Conservation (phyloP, 768 basidiomycete genomes). For the Podaxis carcinomalis region DNA sequence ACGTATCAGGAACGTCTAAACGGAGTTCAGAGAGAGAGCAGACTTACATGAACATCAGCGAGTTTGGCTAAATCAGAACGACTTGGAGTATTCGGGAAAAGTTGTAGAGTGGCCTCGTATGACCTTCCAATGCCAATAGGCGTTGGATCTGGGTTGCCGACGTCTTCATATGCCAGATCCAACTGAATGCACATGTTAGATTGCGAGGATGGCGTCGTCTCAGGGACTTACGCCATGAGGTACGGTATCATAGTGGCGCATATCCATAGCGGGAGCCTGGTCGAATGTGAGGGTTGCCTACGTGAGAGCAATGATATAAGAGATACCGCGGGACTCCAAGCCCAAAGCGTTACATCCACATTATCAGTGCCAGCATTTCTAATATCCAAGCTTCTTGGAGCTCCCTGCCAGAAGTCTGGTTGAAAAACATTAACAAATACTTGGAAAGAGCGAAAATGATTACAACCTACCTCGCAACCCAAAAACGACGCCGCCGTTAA, state of each 20-base stretch:
- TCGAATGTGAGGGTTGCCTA: too few species aligned
- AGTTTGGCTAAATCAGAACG: slow-evolving; percentile 23
- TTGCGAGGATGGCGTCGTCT: not conserved
- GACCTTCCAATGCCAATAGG: slow-evolving; percentile 34
- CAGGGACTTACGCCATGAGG: slow-evolving; percentile 27
- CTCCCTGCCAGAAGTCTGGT: slow-evolving; percentile 35
- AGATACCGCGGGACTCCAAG: slow-evolving; percentile 25
- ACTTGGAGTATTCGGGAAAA: slow-evolving; percentile 30
- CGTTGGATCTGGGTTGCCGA: slow-evolving; percentile 32
- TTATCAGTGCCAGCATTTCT: slow-evolving; percentile 24
- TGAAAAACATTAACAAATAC: too few species aligned
- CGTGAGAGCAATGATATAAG: not conserved
- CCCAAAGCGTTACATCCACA: slow-evolving; percentile 31
- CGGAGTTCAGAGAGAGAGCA: not conserved
- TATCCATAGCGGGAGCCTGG: slow-evolving; percentile 31
- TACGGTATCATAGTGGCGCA: slow-evolving; percentile 35
- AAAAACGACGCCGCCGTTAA: slow-evolving; percentile 30
- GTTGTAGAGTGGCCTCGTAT: slow-evolving; percentile 29
- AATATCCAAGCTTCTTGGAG: slow-evolving; percentile 31
- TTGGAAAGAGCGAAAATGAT: not conserved
- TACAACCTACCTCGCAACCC: slow-evolving; percentile 23
- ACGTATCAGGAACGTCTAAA: not conserved
- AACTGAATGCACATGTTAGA: slow-evolving; percentile 18
- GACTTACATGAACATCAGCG: slow-evolving; percentile 26
- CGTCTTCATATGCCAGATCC: slow-evolving; percentile 35